These are phyloP conservation scores for Boletus subparvulus DNA, from an alignment of 768 basidiomycete genomes.

Conservation along the genomic window DNA sequence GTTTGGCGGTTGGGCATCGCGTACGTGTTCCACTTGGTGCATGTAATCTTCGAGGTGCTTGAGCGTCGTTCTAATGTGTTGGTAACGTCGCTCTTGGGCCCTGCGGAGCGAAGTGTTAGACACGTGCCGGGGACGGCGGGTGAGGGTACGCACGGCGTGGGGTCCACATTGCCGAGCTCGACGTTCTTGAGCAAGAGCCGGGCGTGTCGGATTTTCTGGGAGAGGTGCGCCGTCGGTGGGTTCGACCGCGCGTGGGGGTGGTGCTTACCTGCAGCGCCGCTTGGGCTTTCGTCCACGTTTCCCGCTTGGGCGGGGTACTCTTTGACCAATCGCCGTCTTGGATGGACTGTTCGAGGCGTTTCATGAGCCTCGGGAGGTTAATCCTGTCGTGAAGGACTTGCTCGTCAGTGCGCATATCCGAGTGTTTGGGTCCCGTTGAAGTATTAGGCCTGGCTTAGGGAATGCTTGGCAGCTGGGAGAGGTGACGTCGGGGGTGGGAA, in stretches of 20 bases:
- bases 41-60: constrained; percentile 56
- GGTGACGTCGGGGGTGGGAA: constrained; percentile 18
- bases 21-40: constrained; percentile 53
- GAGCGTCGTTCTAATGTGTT: constrained; percentile 49
- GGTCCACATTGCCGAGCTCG: constrained; percentile 47
- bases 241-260: not conserved
- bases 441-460: too few species aligned
- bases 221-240: not conserved
- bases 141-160: constrained; percentile 39
- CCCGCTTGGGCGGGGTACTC: constrained; percentile 22
- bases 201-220: constrained; percentile 54
- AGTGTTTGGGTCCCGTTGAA: too few species aligned
- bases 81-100: constrained; percentile 42
- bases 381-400: constrained; percentile 57
- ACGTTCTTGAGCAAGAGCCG: constrained; percentile 56
- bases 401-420: constrained; percentile 30
- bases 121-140: not conserved
- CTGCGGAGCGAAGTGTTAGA: constrained; percentile 28
- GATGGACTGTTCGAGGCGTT: constrained; percentile 57
- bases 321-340: constrained; percentile 37
- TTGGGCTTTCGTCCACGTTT: constrained; percentile 56
- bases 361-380: constrained; percentile 62
- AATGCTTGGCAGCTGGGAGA: not conserved
- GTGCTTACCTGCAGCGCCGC: constrained; percentile 53
- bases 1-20: not conserved